phyloP scores from a whole-genome alignment of 768 basidiomycete species.

The Amanita muscaria region DNA sequence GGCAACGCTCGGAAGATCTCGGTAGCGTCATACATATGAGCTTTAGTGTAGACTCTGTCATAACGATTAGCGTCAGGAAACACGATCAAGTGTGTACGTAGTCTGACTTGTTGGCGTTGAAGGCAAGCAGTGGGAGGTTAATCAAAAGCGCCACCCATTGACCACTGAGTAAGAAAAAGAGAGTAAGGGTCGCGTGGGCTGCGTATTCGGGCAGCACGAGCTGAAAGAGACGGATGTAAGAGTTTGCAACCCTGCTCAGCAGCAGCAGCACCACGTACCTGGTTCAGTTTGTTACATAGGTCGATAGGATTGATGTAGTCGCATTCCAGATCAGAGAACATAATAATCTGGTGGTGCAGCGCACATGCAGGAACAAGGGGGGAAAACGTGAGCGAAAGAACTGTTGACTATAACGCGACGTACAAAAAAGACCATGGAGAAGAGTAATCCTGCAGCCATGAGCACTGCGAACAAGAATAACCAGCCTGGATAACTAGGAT shows the following conservation, averaged over 20 bases:
- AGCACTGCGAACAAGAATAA: conserved; percentile 95
- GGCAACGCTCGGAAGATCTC: conserved; percentile 96
- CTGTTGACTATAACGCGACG: no score
- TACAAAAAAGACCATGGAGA: conserved; percentile 99
- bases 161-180: conserved; percentile 87
- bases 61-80: conserved; percentile 6
- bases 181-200: conserved; percentile 85
- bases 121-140: conserved; percentile 82
- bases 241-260: neutral
- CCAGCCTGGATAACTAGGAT: conserved; percentile 58
- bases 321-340: conserved; percentile 99
- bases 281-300: conserved; percentile 98
- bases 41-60: conserved; percentile 77
- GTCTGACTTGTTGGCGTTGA: conserved; percentile 89
- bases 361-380: no score
- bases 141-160: conserved; percentile 93
- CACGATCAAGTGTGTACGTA: neutral
- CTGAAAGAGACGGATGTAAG: conserved; percentile 32
- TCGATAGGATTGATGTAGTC: conserved; percentile 99
- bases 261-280: conserved; percentile 40
- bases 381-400: no score
- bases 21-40: conserved; percentile 99
- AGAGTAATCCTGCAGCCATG: conserved; percentile 88
- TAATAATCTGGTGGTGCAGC: conserved; percentile 71
- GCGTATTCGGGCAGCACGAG: conserved; percentile 96